Percentiles rank a stretch among this genome's conserved stretches.
These are phyloP conservation scores for Thyridium curvatum DNA, from an alignment of 2,329 filamentous ascomycete genomes.

Conservation along the genomic window DNA sequence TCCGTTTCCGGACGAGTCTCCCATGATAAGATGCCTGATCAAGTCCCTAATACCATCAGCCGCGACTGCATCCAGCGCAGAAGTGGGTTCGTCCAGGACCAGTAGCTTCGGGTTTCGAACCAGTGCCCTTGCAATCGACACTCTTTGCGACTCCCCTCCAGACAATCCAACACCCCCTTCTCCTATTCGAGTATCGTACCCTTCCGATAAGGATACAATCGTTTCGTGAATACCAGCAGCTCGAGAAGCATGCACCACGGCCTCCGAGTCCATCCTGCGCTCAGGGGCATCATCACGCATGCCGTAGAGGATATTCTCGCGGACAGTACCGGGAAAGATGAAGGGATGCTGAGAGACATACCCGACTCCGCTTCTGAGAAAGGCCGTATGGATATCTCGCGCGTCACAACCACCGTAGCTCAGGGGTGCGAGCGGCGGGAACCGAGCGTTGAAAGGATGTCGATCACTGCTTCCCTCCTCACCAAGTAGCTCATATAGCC, in stretches of 20 bases:
- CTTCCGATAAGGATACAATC: slow-evolving; percentile 61
- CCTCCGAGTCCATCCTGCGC: slow-evolving; percentile 24
- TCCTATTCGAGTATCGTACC: slow-evolving; percentile 69
- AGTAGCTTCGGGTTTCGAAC: slow-evolving; percentile 65
- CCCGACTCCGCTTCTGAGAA: slow-evolving; percentile 55
- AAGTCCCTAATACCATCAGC: slow-evolving; percentile 59
- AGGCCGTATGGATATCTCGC: slow-evolving; percentile 49
- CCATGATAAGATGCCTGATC: slow-evolving; percentile 45
- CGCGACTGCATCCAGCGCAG: slow-evolving; percentile 66
- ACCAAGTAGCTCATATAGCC: slow-evolving; percentile 51
- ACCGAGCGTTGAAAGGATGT: neutral
- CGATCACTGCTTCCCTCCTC: neutral
- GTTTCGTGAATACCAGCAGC: slow-evolving; percentile 70
- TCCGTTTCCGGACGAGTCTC: slow-evolving; percentile 8
- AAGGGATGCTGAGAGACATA: slow-evolving; percentile 67
- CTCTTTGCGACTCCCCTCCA: slow-evolving; percentile 75
- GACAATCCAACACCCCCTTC: slow-evolving; percentile 70
- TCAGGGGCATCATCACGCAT: slow-evolving; percentile 48
- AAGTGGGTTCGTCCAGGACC: slow-evolving; percentile 83
- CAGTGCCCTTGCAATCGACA: slow-evolving; percentile 76
- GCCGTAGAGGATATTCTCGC: slow-evolving; percentile 79
- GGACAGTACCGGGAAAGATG: slow-evolving; percentile 72
- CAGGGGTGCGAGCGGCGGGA: slow-evolving; percentile 27
- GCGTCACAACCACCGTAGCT: slow-evolving; percentile 55
- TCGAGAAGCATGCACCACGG: slow-evolving; percentile 45